These are phyloP conservation scores for Corchorus capsularis DNA, from an alignment of 345 rosid genomes.

Conservation along the genomic window DNA sequence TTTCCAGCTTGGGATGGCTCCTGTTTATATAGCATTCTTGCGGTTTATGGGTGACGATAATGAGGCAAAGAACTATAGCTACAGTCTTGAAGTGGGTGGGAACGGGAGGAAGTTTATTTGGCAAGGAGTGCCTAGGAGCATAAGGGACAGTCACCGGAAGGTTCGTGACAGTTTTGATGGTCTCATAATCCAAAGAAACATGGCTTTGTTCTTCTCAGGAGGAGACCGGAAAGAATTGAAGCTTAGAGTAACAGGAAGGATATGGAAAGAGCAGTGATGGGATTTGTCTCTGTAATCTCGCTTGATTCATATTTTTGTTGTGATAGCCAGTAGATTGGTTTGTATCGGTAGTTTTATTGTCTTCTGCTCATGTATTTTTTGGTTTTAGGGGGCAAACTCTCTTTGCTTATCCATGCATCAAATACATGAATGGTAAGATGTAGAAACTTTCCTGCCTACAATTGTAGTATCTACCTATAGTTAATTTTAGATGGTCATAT, in stretches of 20 bases:
- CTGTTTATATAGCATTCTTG: conserved; percentile 74
- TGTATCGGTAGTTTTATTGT: conserved; percentile 23
- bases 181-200: conserved; percentile 73
- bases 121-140: conserved; percentile 86
- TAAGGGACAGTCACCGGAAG: conserved; percentile 73
- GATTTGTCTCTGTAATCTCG: background rate
- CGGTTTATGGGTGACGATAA: conserved; percentile 84
- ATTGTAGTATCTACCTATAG: conserved; percentile 15
- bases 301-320: background rate
- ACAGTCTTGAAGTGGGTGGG: conserved; percentile 88
- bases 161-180: conserved; percentile 87
- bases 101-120: conserved; percentile 73
- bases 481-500: conserved; percentile 7
- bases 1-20: conserved; percentile 79
- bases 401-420: conserved; percentile 47
- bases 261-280: conserved; percentile 77
- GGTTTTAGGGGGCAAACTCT: conserved; percentile 48
- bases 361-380: conserved; percentile 41
- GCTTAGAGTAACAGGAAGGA: conserved; percentile 81
- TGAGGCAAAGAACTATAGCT: conserved; percentile 74
- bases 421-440: conserved; percentile 42
- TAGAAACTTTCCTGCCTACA: background rate
- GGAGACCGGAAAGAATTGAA: conserved; percentile 78
- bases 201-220: conserved; percentile 83
- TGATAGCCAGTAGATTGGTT: conserved; percentile 22